These are phyloP conservation scores for Telfairia occidentalis DNA, from an alignment of 331 rosid species.

Conservation along the genomic window DNA sequence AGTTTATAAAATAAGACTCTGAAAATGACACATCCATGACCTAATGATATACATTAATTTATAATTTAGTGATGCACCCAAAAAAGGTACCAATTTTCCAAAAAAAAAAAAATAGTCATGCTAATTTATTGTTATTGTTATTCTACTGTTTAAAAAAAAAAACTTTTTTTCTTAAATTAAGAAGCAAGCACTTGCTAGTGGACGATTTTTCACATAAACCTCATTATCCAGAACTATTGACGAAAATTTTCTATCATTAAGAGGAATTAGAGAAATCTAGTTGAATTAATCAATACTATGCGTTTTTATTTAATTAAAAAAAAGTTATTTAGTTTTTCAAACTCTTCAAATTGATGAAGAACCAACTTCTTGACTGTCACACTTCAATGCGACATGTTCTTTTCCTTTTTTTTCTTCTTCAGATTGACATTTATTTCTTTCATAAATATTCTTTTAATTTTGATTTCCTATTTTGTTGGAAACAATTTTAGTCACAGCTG, in stretches of 20 bases:
- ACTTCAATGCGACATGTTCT: neutral
- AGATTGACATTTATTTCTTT: neutral
- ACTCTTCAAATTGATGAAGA: neutral
- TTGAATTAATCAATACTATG: neutral
- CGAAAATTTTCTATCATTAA: neutral
- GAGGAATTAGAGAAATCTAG: neutral
- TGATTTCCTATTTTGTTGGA: neutral
- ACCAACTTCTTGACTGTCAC: neutral
- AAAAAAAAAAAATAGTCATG: too few relatives aligned
- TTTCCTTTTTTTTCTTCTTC: neutral
- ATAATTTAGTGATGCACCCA: neutral
- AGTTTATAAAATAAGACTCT: neutral
- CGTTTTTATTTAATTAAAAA: neutral
- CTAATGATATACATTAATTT: neutral
- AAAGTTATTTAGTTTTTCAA: neutral
- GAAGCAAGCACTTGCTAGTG: neutral
- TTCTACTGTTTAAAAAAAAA: neutral
- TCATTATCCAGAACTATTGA: neutral
- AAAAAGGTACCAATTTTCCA: neutral
- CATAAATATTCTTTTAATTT: neutral
- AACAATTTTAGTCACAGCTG: neutral
- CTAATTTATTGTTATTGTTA: too few relatives aligned
- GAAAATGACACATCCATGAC: slow-evolving; percentile 4
- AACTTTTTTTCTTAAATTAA: neutral
- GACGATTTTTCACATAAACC: neutral